Percentiles rank a stretch among this genome's conserved stretches.
These are phyloP conservation scores for Meyerozyma carpophila DNA, from an alignment of 1,139 yeast species.

Conservation along the genomic window DNA sequence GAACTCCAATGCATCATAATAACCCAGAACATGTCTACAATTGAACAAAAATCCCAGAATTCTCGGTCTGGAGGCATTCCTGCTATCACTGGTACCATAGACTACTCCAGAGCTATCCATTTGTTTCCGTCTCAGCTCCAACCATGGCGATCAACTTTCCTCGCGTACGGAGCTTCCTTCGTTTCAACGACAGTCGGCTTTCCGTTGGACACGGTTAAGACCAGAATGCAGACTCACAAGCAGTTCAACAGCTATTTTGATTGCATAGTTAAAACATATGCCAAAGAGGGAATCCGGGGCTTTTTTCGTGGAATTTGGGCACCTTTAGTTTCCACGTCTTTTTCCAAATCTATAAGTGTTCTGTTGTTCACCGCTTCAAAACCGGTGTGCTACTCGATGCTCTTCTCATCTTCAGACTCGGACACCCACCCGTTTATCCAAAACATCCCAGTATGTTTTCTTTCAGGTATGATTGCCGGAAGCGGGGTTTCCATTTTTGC, in stretches of 20 bases:
- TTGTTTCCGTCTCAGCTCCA: constrained; percentile 45
- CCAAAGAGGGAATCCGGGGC: constrained; percentile 62
- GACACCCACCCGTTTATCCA: constrained; percentile 36
- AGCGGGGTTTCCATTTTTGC: constrained; percentile 61
- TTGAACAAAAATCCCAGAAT: neutral
- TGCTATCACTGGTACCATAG: constrained; percentile 40
- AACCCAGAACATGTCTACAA: neutral
- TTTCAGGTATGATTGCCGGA: constrained; percentile 67
- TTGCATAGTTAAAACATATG: constrained; percentile 54
- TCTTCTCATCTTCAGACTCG: constrained; percentile 6
- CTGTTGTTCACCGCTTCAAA: constrained; percentile 56
- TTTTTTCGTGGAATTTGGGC: constrained; percentile 75
- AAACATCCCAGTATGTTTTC: constrained; percentile 61
- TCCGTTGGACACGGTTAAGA: constrained; percentile 80
- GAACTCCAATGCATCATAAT: neutral
- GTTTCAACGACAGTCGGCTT: constrained; percentile 70
- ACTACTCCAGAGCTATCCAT: constrained; percentile 33
- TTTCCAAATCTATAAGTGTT: constrained; percentile 63
- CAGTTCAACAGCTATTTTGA: constrained; percentile 52
- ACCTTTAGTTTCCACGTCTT: constrained; percentile 61
- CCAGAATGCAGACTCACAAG: constrained; percentile 75
- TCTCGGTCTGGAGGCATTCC: constrained; percentile 23
- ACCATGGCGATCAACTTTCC: constrained; percentile 54
- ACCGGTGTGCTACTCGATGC: constrained; percentile 25
- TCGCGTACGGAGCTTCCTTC: constrained; percentile 64